Base-by-base conservation (phyloP, 371 early-diverging fungal species). In the Chytridium lagenaria region DNA sequence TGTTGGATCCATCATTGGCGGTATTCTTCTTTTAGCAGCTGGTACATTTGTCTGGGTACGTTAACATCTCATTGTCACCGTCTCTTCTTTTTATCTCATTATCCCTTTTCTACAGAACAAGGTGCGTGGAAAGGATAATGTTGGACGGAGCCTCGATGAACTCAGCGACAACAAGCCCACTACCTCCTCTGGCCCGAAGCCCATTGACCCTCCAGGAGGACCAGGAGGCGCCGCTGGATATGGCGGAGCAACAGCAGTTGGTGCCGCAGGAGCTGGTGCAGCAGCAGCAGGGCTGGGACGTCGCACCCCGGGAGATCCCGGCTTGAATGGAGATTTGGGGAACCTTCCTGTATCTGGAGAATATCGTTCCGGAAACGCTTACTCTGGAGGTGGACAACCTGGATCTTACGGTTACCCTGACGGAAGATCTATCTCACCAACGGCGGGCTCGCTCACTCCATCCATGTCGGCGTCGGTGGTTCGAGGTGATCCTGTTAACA, bases 381-480 rank as follows among this genome's bases (percentile, higher is more conserved):
- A 19, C 57, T 16, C 16, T 23, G 26, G 57, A 16, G 26, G 15
- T 19, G 57, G 57, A 7, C 57, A 26, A 7, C 19, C 19, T 37
- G 7, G 23, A 33, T 34, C 30, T 15, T n/a, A 52, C 55, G 55
- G 55, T 26, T n/a, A 52, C 5, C 12, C 7, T 34, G 34, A 16
- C 36, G 36, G 10, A 12, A 3, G 30, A 34, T 23, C 61, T 2
- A 28, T 34, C 34, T 61, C 61, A 7, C n/a, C 7, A 33, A 61
- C 61, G 23, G n/a, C n/a, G n/a, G 61, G 61, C 12, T 33, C 34
- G 10, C 23, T 61, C 12, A 61, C 61, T 2, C 61, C 61, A 7
- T 61, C 61, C 7, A 61, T 61, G 61, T 61, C 61, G 3, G 61
- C 61, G 7, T 34, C 36, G 2, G 61, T 33, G 31, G 61, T 33